Conservation (phyloP, 345 rosid species). For the Dipteronia sinensis region DNA sequence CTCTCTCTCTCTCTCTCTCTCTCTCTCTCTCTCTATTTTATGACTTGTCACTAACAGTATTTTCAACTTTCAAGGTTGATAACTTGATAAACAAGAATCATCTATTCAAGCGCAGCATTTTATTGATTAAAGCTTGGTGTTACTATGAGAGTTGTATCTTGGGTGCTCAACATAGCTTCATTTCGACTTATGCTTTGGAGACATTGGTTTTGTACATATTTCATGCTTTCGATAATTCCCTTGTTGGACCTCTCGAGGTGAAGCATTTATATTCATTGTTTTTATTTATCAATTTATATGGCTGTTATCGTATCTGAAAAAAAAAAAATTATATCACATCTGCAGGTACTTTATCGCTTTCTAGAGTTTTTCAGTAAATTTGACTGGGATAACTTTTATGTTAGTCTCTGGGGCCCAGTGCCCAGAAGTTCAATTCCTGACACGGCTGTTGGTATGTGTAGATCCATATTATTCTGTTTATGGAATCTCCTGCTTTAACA, state of each 20-base stretch:
- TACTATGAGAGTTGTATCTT: constrained; percentile 50
- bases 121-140: constrained; percentile 55
- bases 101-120: constrained; percentile 59
- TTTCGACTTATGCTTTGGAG: constrained; percentile 54
- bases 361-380: constrained; percentile 48
- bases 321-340: neutral
- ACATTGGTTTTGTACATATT: constrained; percentile 52
- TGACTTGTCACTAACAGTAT: constrained; percentile 10
- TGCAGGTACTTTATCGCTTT: constrained; percentile 46
- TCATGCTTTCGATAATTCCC: constrained; percentile 44
- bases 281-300: neutral
- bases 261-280: neutral
- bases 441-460: constrained; percentile 48
- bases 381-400: constrained; percentile 39
- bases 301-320: neutral
- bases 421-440: constrained; percentile 41
- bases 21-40: neutral
- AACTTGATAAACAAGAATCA: constrained; percentile 47
- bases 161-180: constrained; percentile 54
- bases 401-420: constrained; percentile 50
- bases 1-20: constrained; percentile 1
- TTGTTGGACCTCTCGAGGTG: constrained; percentile 54
- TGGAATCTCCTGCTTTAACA: neutral
- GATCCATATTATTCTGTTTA: neutral
- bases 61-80: constrained; percentile 47